Evolutionary conservation across 345 rosid genomes (phyloP), one percentile per base, ranked within the genome.

Genomic region (Bruguiera gymnorhiza): DNA sequence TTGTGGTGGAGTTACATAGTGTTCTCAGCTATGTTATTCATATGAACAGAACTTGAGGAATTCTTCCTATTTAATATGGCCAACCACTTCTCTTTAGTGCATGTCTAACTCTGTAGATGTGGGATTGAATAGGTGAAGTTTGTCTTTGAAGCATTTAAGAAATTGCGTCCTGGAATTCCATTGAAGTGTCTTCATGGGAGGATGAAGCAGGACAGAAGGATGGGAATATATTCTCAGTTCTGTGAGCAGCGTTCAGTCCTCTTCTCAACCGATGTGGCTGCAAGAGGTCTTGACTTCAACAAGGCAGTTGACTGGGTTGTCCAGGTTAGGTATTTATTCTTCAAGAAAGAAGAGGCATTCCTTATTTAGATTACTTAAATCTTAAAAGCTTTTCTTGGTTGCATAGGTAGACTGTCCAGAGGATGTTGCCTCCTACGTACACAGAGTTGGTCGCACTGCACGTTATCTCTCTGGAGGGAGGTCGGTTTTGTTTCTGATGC

Each of bases 361-460:
- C 19, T 50, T 60, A 32, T 57, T 13, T 23, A 30, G 32, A 46
- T 52, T 52, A 69, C 32, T 72, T 58, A 69, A 39, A 46, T 64
- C 30, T 65, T 73, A 54, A 56, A 59, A 54, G 39, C 59, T 63
- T 62, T 58, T 31, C 70, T 53, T 70, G 27, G 63, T 48, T 56
- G 53, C 56, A 23, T 81, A 95, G 99, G 81, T 87, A 69, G 97
- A 95, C 77, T 92, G 97, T 80, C 99, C 99, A 16, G 99, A 95
- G 51, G 93, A 95, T 76, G 96, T 88, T 72, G 84, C 87, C 66
- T 85, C 97, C 63, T 95, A 95, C 88, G 89, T 92, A 70, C 97
- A 95, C 75, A 90, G 99, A 78, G 99, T 88, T 78, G 99, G 99
- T 59, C 96, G 97, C 31, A 95, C 99, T 23, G 99, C 99, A 67